phyloP scores from a whole-genome alignment of 2,329 filamentous ascomycete species.

The Colletotrichum filicis region DNA sequence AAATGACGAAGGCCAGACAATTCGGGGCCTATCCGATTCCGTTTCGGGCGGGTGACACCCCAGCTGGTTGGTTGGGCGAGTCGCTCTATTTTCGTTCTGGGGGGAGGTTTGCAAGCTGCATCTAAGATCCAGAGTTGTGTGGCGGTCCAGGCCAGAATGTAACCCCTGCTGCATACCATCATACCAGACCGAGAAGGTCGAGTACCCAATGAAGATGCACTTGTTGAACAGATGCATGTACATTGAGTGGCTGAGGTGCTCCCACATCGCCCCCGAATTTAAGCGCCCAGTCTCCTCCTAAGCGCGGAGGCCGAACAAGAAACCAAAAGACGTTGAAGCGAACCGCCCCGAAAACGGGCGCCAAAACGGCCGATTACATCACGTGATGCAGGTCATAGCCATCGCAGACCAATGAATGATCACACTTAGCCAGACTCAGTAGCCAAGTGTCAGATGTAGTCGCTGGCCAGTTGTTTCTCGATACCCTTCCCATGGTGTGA shows the following conservation, averaged over 20 bases:
- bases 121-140: constrained; percentile 27
- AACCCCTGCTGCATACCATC: constrained; percentile 29
- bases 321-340: neutral
- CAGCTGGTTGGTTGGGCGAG: constrained; percentile 28
- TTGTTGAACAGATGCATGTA: constrained; percentile 12
- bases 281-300: constrained; percentile 25
- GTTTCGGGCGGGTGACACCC: constrained; percentile 29
- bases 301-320: constrained; percentile 27
- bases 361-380: constrained; percentile 1
- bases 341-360: constrained; percentile 20
- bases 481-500: constrained; percentile 14
- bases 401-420: constrained; percentile 19
- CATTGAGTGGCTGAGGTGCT: constrained; percentile 30
- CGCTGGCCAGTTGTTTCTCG: constrained; percentile 27
- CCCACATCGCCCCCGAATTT: constrained; percentile 20
- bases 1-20: constrained; percentile 28
- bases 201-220: constrained; percentile 21
- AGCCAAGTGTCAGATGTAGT: constrained; percentile 11
- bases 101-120: constrained; percentile 22
- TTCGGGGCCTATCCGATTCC: constrained; percentile 8
- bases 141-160: constrained; percentile 24
- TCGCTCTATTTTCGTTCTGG: constrained; percentile 25
- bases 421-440: neutral
- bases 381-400: constrained; percentile 26
- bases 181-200: constrained; percentile 7